Conservation (phyloP, 495 filamentous ascomycete species). For the Aspergillus asperescens region DNA sequence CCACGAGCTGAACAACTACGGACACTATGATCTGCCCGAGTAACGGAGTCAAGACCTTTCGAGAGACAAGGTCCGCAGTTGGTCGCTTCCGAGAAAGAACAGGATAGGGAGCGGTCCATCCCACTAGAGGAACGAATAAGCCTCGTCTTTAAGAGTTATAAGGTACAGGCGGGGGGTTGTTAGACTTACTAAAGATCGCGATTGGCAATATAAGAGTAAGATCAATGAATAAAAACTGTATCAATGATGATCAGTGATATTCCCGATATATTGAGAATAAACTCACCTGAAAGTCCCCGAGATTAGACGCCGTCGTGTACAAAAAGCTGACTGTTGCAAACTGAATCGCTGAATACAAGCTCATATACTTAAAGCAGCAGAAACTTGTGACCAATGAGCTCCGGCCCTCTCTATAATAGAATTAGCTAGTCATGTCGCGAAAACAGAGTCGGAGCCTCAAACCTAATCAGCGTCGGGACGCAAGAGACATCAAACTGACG, state of each 20-base stretch:
- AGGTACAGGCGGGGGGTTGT: not conserved
- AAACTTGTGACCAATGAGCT: constrained; percentile 96
- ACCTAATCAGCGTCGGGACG: constrained; percentile 87
- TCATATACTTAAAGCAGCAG: constrained; percentile 99
- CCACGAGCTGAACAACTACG: constrained; percentile 69
- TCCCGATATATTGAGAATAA: not conserved
- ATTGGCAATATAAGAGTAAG: constrained; percentile 89
- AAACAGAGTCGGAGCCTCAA: not conserved
- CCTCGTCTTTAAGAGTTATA: not conserved
- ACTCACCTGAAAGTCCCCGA: constrained; percentile 87
- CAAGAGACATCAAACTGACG: constrained; percentile 95
- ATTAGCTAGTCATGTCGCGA: not conserved
- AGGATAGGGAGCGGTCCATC: constrained; percentile 84
- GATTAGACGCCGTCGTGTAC: constrained; percentile 90
- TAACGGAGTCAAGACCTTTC: constrained; percentile 86
- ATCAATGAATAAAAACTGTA: constrained; percentile 90
- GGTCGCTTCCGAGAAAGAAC: constrained; percentile 76
- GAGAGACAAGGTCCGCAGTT: constrained; percentile 86
- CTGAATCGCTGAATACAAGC: constrained; percentile 96
- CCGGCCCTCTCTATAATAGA: constrained; percentile 66
- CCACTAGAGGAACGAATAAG: constrained; percentile 57
- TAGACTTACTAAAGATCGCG: constrained; percentile 78
- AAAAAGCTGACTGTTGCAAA: constrained; percentile 98
- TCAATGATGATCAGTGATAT: not conserved
- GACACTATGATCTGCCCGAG: constrained; percentile 83